These are phyloP conservation scores for Paramyrothecium roridum DNA, from an alignment of 2,329 filamentous ascomycete species.

Conservation along the genomic window DNA sequence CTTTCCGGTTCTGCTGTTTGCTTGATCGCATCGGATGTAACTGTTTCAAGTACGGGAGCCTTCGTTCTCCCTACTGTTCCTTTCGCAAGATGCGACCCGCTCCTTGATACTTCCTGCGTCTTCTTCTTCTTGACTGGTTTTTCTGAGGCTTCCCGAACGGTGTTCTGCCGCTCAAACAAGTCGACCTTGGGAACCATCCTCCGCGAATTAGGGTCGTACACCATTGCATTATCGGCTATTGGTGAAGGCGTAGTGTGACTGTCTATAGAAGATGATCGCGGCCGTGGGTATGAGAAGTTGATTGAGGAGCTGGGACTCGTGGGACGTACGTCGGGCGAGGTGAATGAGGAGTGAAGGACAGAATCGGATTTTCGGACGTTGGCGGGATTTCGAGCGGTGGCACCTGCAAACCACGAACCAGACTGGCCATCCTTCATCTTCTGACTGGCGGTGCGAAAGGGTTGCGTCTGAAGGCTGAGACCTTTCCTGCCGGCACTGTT, in stretches of 20 bases:
- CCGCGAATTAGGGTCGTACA: conserved; percentile 65
- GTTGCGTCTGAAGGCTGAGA: conserved; percentile 42
- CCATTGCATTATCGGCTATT: conserved; percentile 40
- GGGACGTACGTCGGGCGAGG: conserved; percentile 29
- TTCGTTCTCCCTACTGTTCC: conserved; percentile 51
- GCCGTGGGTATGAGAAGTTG: conserved; percentile 58
- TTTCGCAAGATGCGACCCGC: conserved; percentile 44
- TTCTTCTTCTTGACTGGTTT: conserved; percentile 38
- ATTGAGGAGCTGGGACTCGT: conserved; percentile 50
- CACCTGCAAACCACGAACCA: conserved; percentile 47
- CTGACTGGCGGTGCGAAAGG: conserved; percentile 53
- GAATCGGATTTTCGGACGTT: conserved; percentile 44
- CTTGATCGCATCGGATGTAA: conserved; percentile 17
- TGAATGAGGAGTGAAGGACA: conserved; percentile 25
- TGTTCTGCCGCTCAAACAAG: conserved; percentile 39
- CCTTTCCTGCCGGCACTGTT: conserved; percentile 32
- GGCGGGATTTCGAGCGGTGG: conserved; percentile 37
- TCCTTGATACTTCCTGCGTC: conserved; percentile 29
- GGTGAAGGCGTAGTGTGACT: conserved; percentile 11
- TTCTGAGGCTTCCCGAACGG: conserved; percentile 33
- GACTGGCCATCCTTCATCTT: conserved; percentile 37
- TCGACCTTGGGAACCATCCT: conserved; percentile 53
- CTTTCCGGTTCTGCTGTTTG: conserved; percentile 12
- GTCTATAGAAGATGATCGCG: conserved; percentile 35
- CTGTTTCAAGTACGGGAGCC: conserved; percentile 41